These are phyloP conservation scores for Lunasporangiospora selenospora DNA, from an alignment of 192 early-diverging fungal species.

Conservation along the genomic window DNA sequence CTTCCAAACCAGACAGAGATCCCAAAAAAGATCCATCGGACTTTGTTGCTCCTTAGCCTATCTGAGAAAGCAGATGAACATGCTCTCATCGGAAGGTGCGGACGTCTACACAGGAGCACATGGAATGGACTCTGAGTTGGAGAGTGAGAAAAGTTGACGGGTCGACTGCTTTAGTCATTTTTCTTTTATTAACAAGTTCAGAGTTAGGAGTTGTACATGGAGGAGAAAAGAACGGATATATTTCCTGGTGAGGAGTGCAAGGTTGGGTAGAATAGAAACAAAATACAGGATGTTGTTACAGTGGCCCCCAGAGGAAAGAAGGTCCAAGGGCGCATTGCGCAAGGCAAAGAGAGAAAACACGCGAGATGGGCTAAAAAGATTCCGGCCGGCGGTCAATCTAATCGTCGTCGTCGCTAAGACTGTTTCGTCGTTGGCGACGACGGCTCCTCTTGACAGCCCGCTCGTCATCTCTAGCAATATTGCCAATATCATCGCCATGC, in stretches of 20 bases:
- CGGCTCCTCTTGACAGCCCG: not conserved
- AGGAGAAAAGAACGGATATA: no score
- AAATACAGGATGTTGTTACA: conserved; percentile 17
- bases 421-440: not conserved
- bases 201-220: no score
- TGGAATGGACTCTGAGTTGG: conserved; percentile 8
- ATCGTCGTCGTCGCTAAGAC: not conserved
- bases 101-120: no score
- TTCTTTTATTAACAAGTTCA: no score
- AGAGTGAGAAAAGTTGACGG: no score
- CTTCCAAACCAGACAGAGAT: no score
- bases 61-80: no score
- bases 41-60: no score
- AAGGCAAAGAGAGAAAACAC: not conserved
- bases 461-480: not conserved
- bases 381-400: not conserved
- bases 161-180: no score
- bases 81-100: no score
- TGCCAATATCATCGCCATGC: not conserved
- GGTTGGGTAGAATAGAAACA: not conserved
- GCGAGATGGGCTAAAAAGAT: not conserved
- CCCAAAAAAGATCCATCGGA: no score
- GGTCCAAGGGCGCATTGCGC: not conserved
- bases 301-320: not conserved
- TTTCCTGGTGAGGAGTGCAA: not conserved